A percentile compares a stretch with the other conserved stretches of the same genome.
Conservation (phyloP, 2,329 filamentous ascomycete genomes). For the Claviceps africana region DNA sequence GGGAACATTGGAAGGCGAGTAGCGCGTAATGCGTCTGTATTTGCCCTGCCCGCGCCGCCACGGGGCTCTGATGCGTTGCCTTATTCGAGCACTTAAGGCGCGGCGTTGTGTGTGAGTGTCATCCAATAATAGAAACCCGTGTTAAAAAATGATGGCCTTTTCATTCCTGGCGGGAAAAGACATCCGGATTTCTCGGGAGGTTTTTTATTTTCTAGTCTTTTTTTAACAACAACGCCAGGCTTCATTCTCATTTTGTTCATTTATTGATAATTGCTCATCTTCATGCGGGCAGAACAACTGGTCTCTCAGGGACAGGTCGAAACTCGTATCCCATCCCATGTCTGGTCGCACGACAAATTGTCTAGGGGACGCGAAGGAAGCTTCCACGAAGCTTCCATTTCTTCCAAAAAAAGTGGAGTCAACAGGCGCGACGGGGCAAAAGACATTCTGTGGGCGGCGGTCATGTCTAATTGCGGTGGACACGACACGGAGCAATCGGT, state of each 20-base stretch:
- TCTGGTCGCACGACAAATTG: neutral
- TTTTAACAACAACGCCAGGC: no score
- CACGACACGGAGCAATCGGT: neutral
- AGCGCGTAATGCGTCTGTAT: neutral
- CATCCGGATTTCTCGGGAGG: no score
- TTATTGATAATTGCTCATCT: no score
- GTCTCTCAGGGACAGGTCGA: no score
- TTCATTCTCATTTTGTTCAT: no score
- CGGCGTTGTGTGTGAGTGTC: no score
- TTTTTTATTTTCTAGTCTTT: no score
- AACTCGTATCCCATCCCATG: neutral
- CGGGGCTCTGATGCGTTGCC: neutral
- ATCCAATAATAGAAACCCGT: no score
- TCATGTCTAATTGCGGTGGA: constrained; percentile 1
- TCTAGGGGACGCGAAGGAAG: constrained; percentile 2
- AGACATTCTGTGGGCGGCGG: neutral
- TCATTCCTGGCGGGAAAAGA: no score
- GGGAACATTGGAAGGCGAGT: neutral
- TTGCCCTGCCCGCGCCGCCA: neutral
- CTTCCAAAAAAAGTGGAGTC: neutral
- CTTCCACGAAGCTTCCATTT: constrained; percentile 9
- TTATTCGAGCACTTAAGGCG: neutral
- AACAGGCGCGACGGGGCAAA: neutral
- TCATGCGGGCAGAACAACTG: no score
- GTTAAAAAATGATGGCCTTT: no score